These are phyloP conservation scores for Lodderomyces elongisporus DNA, from an alignment of 1,139 yeast species.

Conservation along the genomic window DNA sequence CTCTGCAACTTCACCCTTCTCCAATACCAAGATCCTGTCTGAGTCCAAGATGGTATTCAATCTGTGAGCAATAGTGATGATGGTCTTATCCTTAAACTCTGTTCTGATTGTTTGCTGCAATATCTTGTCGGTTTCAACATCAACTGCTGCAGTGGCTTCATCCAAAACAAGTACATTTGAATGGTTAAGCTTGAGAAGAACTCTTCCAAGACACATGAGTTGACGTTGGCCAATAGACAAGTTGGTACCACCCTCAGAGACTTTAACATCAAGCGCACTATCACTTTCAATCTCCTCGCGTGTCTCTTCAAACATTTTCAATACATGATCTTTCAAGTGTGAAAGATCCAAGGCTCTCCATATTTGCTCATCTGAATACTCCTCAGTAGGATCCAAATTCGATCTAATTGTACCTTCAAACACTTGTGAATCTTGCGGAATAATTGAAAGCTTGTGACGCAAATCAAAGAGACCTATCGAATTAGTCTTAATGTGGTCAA, in stretches of 20 bases:
- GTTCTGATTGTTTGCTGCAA: constrained; percentile 82
- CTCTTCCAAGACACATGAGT: constrained; percentile 34
- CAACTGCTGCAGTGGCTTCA: constrained; percentile 98
- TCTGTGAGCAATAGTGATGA: constrained; percentile 92
- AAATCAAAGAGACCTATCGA: constrained; percentile 76
- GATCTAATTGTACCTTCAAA: constrained; percentile 88
- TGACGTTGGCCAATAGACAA: constrained; percentile 36
- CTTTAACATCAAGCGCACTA: constrained; percentile 56
- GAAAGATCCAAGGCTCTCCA: constrained; percentile 86
- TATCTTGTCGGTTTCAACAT: constrained; percentile 86
- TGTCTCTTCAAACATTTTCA: constrained; percentile 45
- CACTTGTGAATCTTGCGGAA: constrained; percentile 96
- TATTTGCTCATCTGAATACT: constrained; percentile 66
- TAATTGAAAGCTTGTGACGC: constrained; percentile 80
- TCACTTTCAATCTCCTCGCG: constrained; percentile 15
- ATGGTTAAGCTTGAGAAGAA: constrained; percentile 46
- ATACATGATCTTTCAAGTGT: constrained; percentile 73
- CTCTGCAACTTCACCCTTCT: constrained; percentile 80
- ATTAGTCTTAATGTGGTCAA: constrained; percentile 68
- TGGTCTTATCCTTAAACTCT: constrained; percentile 83
- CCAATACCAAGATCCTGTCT: constrained; percentile 82
- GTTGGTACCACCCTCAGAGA: constrained; percentile 42
- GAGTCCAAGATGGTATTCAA: constrained; percentile 89
- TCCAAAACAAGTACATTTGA: constrained; percentile 45
- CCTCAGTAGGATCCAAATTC: constrained; percentile 80